Evolutionary conservation across 306 rosid genomes (phyloP).

Genomic region (Astragalus glycyphyllos): DNA sequence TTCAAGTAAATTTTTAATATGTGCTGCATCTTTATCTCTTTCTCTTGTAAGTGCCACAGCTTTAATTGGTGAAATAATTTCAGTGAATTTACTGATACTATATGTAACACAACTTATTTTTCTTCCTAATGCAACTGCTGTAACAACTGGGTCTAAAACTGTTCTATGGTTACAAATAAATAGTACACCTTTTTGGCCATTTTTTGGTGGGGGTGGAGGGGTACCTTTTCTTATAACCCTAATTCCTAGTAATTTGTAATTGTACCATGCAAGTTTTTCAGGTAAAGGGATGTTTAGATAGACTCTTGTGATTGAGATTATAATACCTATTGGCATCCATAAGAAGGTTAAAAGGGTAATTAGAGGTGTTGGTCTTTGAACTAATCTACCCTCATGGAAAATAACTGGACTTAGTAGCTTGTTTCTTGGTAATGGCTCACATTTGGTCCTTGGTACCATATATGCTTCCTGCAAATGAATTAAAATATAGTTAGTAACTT

Average conservation of each 20-base stretch:
- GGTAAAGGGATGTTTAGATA: slow-evolving; percentile 80
- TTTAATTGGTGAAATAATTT: slow-evolving; percentile 79
- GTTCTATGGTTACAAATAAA: slow-evolving; percentile 89
- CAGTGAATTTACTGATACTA: slow-evolving; percentile 83
- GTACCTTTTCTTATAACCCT: slow-evolving; percentile 71
- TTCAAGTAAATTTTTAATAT: slow-evolving; percentile 70
- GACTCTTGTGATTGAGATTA: slow-evolving; percentile 74
- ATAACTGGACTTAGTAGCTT: slow-evolving; percentile 83
- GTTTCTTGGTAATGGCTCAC: slow-evolving; percentile 73
- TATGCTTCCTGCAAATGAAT: slow-evolving; percentile 70
- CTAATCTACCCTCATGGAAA: slow-evolving; percentile 89
- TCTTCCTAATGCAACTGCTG: slow-evolving; percentile 74
- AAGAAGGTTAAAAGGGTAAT: slow-evolving; percentile 67
- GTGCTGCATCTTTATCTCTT: slow-evolving; percentile 77
- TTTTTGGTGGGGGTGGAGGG: slow-evolving; percentile 81
- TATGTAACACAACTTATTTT: slow-evolving; percentile 91
- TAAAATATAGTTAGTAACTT: neutral
- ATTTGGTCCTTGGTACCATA: slow-evolving; percentile 65
- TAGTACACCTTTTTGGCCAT: slow-evolving; percentile 78
- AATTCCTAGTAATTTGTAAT: slow-evolving; percentile 70
- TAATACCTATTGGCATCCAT: slow-evolving; percentile 83
- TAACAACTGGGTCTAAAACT: slow-evolving; percentile 79
- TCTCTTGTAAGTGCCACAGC: slow-evolving; percentile 84
- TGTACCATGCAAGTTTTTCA: slow-evolving; percentile 67
- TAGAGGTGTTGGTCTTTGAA: slow-evolving; percentile 82